Base-by-base conservation (phyloP, 2,329 filamentous ascomycete genomes). In the Trichocomaceae sp. region DNA sequence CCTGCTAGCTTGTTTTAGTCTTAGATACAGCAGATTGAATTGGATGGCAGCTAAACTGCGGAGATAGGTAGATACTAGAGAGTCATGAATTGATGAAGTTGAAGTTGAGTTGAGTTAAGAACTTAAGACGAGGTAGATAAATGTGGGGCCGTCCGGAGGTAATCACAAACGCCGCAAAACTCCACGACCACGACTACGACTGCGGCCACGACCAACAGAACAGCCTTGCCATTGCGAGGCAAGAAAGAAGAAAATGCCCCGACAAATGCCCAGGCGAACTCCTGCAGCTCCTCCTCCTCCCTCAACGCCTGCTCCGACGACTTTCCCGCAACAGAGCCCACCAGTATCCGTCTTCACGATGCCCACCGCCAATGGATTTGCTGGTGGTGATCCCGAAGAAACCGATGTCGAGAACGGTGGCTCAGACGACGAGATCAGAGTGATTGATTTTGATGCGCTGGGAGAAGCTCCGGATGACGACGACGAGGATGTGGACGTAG, bases 401-500 rank as follows among this genome's bases (percentile, higher is more conserved):
- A 54, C 41, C 22, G 52, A 55, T 35, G 49, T 53, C 17, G 60
- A 59, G 15, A 55, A 58, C 12, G 60, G 57, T 3, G 55, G 44
- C 13, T 41, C 42, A 35, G 51, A 51, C 9, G 58, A 57, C 6
- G 58, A 60, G 54, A 15, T 53, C 55, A 39, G 60, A 35, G 44
- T 45, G 17, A 33, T 23, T 35, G 54, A 59, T 37, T 49, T 54
- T 17, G 57, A 61, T 15, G 59, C 56, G 5, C n/a, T 55, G n/a
- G 55, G 60, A 7, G 59, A 59, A 13, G 60, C 59, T 49, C 55
- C 52, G 5, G 66, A 63, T 26, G 65, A 63, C 20, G 68, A 69
- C 52, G 66, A 69, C 49, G 62, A 70, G 54, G 66, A 69, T 48
- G 62, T 58, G 4, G 68, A 69, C 52, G 66, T 69, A 48, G 62